These are phyloP conservation scores for Sextonia rubra DNA, from an alignment of 164 flowering plant species.

Conservation along the genomic window DNA sequence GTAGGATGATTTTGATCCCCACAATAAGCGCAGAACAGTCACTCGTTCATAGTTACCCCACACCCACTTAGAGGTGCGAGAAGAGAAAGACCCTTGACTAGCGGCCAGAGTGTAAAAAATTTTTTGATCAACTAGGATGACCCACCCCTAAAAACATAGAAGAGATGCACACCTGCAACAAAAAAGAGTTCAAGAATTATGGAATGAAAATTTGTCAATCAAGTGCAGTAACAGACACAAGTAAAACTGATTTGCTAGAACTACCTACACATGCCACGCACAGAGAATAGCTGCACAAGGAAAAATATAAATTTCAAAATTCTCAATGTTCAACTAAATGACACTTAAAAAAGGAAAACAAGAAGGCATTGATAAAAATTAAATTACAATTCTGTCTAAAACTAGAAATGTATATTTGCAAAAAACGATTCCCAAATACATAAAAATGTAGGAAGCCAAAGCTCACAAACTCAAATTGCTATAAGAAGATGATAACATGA, in stretches of 20 bases:
- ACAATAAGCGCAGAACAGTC: slow-evolving; percentile 46
- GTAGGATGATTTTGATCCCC: slow-evolving; percentile 76
- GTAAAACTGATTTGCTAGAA: neutral
- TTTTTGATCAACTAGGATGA: slow-evolving; percentile 35
- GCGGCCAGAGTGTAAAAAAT: slow-evolving; percentile 93
- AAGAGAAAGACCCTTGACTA: slow-evolving; percentile 42
- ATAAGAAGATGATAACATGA: neutral
- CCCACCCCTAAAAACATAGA: slow-evolving; percentile 31
- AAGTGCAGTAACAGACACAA: neutral
- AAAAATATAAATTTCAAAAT: too few relatives aligned
- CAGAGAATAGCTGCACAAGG: neutral
- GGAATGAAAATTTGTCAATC: neutral
- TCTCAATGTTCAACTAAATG: neutral
- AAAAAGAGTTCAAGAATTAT: neutral
- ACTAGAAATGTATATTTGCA: neutral
- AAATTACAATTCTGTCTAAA: neutral
- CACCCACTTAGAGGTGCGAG: slow-evolving; percentile 95
- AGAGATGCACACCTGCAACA: slow-evolving; percentile 38
- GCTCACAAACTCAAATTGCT: neutral
- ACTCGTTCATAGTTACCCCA: slow-evolving; percentile 59
- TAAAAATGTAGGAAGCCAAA: neutral
- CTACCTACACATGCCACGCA: too few relatives aligned
- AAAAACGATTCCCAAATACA: too few relatives aligned
- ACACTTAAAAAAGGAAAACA: neutral
- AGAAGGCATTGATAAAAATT: neutral